Percentiles rank a stretch among this genome's conserved stretches.
Conservation (phyloP, 2,329 filamentous ascomycete genomes). For the Ascochyta pisi region DNA sequence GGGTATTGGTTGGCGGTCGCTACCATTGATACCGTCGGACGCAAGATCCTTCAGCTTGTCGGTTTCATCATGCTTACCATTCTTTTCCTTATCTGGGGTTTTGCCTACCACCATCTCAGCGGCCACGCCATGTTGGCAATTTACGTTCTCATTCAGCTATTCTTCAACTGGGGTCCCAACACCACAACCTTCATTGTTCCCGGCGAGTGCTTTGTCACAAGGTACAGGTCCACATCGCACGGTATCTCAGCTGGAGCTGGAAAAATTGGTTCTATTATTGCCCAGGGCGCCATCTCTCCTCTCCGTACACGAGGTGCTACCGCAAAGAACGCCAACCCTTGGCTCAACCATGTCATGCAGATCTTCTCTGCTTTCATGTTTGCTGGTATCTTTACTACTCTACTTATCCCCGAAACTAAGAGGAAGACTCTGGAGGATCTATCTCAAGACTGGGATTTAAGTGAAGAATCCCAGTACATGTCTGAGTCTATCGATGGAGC, state of each 20-base stretch:
- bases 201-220: slow-evolving; percentile 59
- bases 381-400: slow-evolving; percentile 69
- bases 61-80: slow-evolving; percentile 44
- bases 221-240: slow-evolving; percentile 58
- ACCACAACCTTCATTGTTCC: slow-evolving; percentile 60
- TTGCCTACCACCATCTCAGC: slow-evolving; percentile 46
- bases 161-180: slow-evolving; percentile 61
- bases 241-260: slow-evolving; percentile 58
- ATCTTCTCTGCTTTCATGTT: slow-evolving; percentile 85
- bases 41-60: slow-evolving; percentile 44
- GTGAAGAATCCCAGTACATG: no score
- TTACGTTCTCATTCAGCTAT: slow-evolving; percentile 58
- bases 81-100: slow-evolving; percentile 47
- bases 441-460: no score
- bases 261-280: slow-evolving; percentile 59
- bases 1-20: slow-evolving; percentile 71
- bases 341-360: slow-evolving; percentile 76
- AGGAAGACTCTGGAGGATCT: no score
- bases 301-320: slow-evolving; percentile 60
- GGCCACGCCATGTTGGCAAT: slow-evolving; percentile 52
- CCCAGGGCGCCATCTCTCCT: slow-evolving; percentile 56
- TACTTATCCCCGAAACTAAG: slow-evolving; percentile 70
- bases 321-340: slow-evolving; percentile 59
- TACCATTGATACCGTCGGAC: slow-evolving; percentile 73
- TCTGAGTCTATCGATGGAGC: no score